Percentiles rank a stretch among this genome's conserved stretches.
phyloP scores from a whole-genome alignment of 306 rosid genomes.

The Erythrophleum fordii region DNA sequence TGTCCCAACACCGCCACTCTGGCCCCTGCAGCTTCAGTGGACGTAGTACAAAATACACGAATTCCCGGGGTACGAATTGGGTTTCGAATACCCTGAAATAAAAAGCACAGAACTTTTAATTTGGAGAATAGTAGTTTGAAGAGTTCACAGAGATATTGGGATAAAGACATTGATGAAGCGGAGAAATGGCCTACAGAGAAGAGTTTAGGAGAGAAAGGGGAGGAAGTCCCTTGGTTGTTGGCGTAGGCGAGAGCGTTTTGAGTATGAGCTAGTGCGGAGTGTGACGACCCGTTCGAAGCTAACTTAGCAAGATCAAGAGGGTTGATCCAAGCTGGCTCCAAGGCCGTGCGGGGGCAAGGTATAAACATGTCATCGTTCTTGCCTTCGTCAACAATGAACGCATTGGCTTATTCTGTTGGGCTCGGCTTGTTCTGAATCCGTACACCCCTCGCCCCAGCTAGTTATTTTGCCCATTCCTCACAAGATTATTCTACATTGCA shows the following conservation, averaged over 20 bases:
- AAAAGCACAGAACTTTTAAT: background rate
- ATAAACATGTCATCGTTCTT: constrained; percentile 50
- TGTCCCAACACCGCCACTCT: background rate
- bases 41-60: constrained; percentile 48
- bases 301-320: too few species aligned
- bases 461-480: too few species aligned
- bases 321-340: too few species aligned
- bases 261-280: constrained; percentile 42
- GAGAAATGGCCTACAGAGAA: constrained; percentile 44
- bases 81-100: constrained; percentile 44
- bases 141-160: background rate
- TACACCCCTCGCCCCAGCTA: too few species aligned
- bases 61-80: constrained; percentile 41
- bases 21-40: constrained; percentile 31
- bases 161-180: background rate
- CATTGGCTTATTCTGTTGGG: constrained; percentile 39
- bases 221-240: background rate
- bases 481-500: too few species aligned
- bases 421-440: background rate
- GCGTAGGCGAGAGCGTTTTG: background rate
- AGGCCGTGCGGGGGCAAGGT: constrained; percentile 36
- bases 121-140: background rate
- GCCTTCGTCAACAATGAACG: constrained; percentile 41
- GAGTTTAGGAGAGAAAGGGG: constrained; percentile 31
- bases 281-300: too few species aligned